These are phyloP conservation scores for Lepiota brunneoincarnata DNA, from an alignment of 768 basidiomycete species.

Conservation along the genomic window DNA sequence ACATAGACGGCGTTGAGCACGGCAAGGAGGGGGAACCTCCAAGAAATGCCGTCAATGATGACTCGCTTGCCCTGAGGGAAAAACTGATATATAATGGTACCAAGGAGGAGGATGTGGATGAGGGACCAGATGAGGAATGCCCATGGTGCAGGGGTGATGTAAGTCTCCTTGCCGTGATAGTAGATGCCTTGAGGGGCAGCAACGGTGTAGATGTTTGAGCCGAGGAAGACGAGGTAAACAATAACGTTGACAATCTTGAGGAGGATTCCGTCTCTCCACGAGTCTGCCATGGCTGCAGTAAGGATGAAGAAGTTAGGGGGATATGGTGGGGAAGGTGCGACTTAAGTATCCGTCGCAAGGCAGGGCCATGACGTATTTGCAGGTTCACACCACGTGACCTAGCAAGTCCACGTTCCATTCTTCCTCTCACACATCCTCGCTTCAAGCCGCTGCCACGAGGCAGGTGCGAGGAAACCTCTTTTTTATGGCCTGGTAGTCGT, in stretches of 20 bases:
- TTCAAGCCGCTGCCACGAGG: not conserved
- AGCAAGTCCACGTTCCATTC: not conserved
- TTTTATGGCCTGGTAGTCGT: too few relatives aligned
- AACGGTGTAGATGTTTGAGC: conserved; percentile 85
- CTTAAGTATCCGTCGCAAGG: conserved; percentile 20
- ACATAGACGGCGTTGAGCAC: conserved; percentile 89
- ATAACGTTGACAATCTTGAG: conserved; percentile 86
- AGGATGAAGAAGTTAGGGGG: conserved; percentile 12
- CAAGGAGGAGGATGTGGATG: conserved; percentile 88
- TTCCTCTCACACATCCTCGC: not conserved
- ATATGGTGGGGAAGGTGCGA: conserved; percentile 1
- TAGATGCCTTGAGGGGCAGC: conserved; percentile 73
- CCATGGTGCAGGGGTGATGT: conserved; percentile 92
- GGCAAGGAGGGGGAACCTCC: conserved; percentile 88
- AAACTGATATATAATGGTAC: conserved; percentile 90
- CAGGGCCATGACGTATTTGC: conserved; percentile 12
- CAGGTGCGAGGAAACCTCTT: not conserved
- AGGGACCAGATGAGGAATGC: conserved; percentile 91
- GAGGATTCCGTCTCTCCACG: conserved; percentile 76
- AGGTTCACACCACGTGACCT: conserved; percentile 10
- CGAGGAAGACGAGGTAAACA: conserved; percentile 84
- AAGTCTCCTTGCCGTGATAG: conserved; percentile 78
- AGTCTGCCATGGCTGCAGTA: conserved; percentile 47
- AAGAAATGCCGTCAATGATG: conserved; percentile 85
- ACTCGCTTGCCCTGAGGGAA: conserved; percentile 70